phyloP scores from a whole-genome alignment of 176 grass and related monocot species.

The Hyparrhenia diplandra region DNA sequence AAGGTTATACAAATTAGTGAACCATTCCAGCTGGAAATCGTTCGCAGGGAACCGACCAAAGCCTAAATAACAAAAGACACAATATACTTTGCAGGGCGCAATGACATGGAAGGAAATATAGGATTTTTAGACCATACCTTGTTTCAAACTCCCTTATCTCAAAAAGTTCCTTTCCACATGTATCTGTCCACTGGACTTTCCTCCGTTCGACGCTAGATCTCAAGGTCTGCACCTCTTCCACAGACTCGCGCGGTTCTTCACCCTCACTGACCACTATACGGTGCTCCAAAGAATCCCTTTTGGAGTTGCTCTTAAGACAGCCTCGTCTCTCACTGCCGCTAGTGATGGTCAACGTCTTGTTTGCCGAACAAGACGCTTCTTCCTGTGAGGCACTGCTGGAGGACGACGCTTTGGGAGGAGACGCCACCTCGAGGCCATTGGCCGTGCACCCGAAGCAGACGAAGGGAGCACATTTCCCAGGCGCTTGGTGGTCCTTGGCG shows the following conservation, averaged over 20 bases:
- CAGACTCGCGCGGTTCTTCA: constrained; percentile 57
- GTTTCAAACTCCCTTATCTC: constrained; percentile 97
- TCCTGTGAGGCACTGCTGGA: constrained; percentile 24
- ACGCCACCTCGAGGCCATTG: constrained; percentile 44
- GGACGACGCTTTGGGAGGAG: constrained; percentile 39
- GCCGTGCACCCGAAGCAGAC: constrained; percentile 68
- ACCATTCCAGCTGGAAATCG: too few relatives aligned
- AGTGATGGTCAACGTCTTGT: constrained; percentile 21
- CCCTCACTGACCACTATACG: constrained; percentile 50
- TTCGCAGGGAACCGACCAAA: too few relatives aligned
- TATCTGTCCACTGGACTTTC: constrained; percentile 97
- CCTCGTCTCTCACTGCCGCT: constrained; percentile 46
- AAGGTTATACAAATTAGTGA: too few relatives aligned
- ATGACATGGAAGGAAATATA: background rate
- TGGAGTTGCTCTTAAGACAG: constrained; percentile 82
- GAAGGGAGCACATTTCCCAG: constrained; percentile 61
- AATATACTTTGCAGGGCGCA: background rate
- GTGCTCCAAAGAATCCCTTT: constrained; percentile 61
- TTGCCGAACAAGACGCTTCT: constrained; percentile 29
- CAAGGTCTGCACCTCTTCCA: constrained; percentile 71
- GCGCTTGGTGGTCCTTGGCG: constrained; percentile 46
- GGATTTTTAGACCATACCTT: constrained; percentile 46
- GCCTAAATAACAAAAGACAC: background rate
- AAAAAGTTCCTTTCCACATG: constrained; percentile 89
- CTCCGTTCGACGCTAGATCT: constrained; percentile 63